phyloP scores from a whole-genome alignment of 441 rosid species.

The Codiaeum variegatum region DNA sequence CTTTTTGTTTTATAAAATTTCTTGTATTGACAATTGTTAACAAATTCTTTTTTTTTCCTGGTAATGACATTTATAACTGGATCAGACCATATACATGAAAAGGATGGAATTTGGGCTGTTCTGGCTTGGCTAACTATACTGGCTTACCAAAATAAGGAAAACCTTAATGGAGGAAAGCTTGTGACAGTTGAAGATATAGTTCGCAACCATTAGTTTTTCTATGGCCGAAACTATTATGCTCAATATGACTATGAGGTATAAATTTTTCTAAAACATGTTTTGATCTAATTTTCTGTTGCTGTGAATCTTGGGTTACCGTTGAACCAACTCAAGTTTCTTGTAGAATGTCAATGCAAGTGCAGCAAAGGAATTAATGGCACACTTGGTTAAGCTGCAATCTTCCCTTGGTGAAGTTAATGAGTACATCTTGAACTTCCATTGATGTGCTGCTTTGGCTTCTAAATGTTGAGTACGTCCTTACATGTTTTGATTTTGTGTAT shows the following conservation, averaged over 20 bases:
- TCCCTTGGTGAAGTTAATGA: constrained; percentile 69
- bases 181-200: constrained; percentile 93
- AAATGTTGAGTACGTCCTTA: background rate
- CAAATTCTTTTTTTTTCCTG: constrained; percentile 11
- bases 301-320: constrained; percentile 12
- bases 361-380: constrained; percentile 84
- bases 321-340: constrained; percentile 28
- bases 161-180: constrained; percentile 56
- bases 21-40: background rate
- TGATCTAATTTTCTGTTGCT: background rate
- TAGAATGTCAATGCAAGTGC: constrained; percentile 92
- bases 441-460: background rate
- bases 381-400: constrained; percentile 78
- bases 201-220: constrained; percentile 79
- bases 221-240: constrained; percentile 95
- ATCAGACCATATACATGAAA: constrained; percentile 95
- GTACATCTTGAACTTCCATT: constrained; percentile 32
- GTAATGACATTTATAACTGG: constrained; percentile 42
- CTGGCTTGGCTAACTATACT: constrained; percentile 94
- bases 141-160: constrained; percentile 81
- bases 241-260: constrained; percentile 95
- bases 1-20: constrained; percentile 3
- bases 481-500: background rate
- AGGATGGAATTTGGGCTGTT: constrained; percentile 98
- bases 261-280: background rate